A percentile compares a stretch with the other conserved stretches of the same genome.
These are phyloP conservation scores for Emiliania huxleyi DNA, from an alignment of 78 protist species.

Conservation along the genomic window DNA sequence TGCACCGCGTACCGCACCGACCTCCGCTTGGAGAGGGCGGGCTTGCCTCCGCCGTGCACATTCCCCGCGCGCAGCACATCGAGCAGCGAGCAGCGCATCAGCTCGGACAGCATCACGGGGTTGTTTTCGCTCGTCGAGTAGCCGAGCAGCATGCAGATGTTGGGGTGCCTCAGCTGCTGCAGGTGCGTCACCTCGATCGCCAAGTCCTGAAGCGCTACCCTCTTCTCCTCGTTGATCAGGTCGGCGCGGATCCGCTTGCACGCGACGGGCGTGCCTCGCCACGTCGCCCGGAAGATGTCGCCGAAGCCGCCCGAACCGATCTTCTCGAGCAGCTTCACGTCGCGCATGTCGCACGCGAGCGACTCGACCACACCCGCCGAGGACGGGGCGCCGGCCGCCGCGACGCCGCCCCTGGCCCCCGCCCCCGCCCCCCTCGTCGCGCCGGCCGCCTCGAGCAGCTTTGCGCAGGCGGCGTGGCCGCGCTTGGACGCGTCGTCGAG, in stretches of 20 bases:
- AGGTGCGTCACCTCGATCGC: background rate
- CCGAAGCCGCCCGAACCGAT: slow-evolving; percentile 12
- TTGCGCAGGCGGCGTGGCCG: background rate
- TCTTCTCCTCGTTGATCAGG: background rate
- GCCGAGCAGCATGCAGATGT: background rate
- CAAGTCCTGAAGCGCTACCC: background rate
- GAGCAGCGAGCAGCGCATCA: slow-evolving; percentile 2
- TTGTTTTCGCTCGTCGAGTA: background rate
- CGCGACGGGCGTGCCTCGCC: slow-evolving; percentile 31
- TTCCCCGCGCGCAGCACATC: background rate
- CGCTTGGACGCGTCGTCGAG: background rate
- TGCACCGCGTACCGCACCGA: background rate
- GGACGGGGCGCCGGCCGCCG: background rate
- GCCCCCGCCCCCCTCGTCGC: no score
- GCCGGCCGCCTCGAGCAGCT: background rate
- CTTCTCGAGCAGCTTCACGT: background rate
- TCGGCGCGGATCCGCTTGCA: background rate
- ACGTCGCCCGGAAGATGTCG: background rate
- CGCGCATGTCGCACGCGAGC: background rate
- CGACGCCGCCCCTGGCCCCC: background rate
- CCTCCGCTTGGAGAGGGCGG: background rate
- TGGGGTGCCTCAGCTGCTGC: background rate
- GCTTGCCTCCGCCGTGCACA: background rate
- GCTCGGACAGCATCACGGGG: background rate
- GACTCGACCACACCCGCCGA: background rate